Percentiles rank a stretch among this genome's conserved stretches.
Evolutionary conservation across 306 rosid genomes (phyloP).

Genomic region (Fragaria nilgerrensis): DNA sequence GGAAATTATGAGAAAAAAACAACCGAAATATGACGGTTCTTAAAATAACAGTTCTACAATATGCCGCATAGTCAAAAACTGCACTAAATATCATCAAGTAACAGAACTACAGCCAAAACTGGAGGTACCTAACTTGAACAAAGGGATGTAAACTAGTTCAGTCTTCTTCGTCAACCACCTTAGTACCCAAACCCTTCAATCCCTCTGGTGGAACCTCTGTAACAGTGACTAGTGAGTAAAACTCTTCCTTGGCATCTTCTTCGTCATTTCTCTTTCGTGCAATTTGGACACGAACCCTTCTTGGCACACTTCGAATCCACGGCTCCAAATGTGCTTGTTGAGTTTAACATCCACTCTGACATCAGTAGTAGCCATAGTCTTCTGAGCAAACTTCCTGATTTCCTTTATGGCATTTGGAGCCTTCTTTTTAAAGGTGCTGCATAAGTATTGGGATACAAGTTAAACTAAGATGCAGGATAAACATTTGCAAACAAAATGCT

Average conservation of each 20-base stretch:
- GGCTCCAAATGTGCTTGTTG: too few species aligned
- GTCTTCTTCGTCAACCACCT: conserved; percentile 49
- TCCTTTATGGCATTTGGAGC: too few species aligned
- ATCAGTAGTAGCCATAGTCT: too few species aligned
- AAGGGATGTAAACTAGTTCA: conserved; percentile 20
- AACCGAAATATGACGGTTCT: not conserved
- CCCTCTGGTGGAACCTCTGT: conserved; percentile 40
- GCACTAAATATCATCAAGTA: too few species aligned
- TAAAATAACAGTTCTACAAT: not conserved
- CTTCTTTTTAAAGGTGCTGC: too few species aligned
- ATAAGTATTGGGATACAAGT: too few species aligned
- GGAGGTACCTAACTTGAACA: conserved; percentile 9
- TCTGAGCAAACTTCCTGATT: too few species aligned
- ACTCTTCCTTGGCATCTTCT: conserved; percentile 54
- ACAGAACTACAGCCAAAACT: conserved; percentile 20
- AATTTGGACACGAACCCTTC: conserved; percentile 33
- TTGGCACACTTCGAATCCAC: conserved; percentile 38
- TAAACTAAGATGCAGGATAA: too few species aligned
- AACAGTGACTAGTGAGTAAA: conserved; percentile 43
- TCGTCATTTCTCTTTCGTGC: conserved; percentile 43
- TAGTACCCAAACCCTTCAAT: conserved; percentile 43
- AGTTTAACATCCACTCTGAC: too few species aligned
- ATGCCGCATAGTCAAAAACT: too few species aligned
- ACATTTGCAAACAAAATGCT: too few species aligned
- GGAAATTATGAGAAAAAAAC: not conserved